These are phyloP conservation scores for Sporisorium exsertum DNA, from an alignment of 1,284 basidiomycete species.

Conservation along the genomic window DNA sequence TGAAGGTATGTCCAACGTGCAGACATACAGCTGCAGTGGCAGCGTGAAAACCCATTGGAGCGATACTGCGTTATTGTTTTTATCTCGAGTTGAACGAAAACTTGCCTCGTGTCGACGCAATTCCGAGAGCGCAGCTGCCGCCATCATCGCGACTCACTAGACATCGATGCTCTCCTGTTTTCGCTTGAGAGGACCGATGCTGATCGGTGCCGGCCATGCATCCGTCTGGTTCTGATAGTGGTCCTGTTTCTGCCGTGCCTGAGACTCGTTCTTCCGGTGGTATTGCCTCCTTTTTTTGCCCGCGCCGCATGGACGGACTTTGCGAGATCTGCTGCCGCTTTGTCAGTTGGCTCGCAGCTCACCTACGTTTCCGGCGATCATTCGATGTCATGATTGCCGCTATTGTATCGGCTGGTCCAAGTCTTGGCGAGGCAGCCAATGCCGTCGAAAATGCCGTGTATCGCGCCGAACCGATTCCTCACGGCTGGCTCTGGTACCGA, in stretches of 20 bases:
- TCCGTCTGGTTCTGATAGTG: too few species aligned
- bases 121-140: constrained; percentile 10
- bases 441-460: background rate
- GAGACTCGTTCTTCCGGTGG: background rate
- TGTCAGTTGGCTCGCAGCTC: background rate
- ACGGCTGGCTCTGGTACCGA: background rate
- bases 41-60: too few species aligned
- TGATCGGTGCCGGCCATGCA: background rate
- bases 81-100: background rate
- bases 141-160: background rate
- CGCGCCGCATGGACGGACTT: background rate
- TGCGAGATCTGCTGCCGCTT: background rate
- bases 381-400: background rate
- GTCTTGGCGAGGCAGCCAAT: background rate
- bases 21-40: too few species aligned
- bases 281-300: background rate
- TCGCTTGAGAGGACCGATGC: background rate
- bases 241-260: background rate
- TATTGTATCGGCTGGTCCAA: background rate
- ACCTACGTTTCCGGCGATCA: background rate
- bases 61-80: background rate
- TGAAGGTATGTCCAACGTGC: too few species aligned
- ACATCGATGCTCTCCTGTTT: background rate
- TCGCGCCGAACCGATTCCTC: background rate
- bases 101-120: constrained; percentile 17